Evolutionary conservation across 2,329 filamentous ascomycete species (phyloP).

Genomic region (Penicillium brevicompactum): DNA sequence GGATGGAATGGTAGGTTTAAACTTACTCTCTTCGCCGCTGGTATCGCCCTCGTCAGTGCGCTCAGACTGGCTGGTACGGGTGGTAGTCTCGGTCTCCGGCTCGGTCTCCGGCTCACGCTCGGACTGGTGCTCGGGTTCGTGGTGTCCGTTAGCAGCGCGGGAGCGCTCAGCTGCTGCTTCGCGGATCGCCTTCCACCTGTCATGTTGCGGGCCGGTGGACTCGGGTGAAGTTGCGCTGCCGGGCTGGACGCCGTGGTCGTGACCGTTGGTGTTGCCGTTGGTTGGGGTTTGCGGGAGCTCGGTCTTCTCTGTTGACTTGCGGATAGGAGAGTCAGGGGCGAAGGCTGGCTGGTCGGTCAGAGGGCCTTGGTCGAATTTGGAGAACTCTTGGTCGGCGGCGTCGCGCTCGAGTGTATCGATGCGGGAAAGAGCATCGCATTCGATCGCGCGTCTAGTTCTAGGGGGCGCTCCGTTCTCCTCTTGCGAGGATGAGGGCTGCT

Average conservation of each 20-base stretch:
- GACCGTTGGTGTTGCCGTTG: constrained; percentile 13
- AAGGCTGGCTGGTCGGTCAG: constrained; percentile 85
- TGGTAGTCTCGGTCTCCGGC: constrained; percentile 61
- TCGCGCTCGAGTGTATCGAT: constrained; percentile 56
- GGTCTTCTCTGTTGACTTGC: constrained; percentile 18
- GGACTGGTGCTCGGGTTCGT: neutral
- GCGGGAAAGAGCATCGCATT: constrained; percentile 60
- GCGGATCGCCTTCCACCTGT: constrained; percentile 94
- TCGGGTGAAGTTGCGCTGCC: constrained; percentile 10
- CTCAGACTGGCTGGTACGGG: constrained; percentile 58
- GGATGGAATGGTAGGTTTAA: neutral
- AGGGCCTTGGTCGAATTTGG: constrained; percentile 84
- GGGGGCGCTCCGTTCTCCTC: constrained; percentile 33
- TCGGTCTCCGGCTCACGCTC: constrained; percentile 59
- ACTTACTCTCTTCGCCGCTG: constrained; percentile 93
- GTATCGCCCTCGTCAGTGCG: constrained; percentile 79
- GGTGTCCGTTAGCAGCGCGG: neutral
- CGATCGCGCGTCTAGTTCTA: constrained; percentile 52
- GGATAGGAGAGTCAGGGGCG: constrained; percentile 56
- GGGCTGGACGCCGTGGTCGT: constrained; percentile 6
- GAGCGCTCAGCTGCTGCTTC: constrained; percentile 76
- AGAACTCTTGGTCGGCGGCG: constrained; percentile 55
- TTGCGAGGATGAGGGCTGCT: constrained; percentile 4
- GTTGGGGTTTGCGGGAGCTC: constrained; percentile 19
- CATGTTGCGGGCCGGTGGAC: constrained; percentile 47